A percentile compares a stretch with the other conserved stretches of the same genome.
These are phyloP conservation scores for Hibiscus mutabilis DNA, from an alignment of 345 rosid genomes.

Conservation along the genomic window DNA sequence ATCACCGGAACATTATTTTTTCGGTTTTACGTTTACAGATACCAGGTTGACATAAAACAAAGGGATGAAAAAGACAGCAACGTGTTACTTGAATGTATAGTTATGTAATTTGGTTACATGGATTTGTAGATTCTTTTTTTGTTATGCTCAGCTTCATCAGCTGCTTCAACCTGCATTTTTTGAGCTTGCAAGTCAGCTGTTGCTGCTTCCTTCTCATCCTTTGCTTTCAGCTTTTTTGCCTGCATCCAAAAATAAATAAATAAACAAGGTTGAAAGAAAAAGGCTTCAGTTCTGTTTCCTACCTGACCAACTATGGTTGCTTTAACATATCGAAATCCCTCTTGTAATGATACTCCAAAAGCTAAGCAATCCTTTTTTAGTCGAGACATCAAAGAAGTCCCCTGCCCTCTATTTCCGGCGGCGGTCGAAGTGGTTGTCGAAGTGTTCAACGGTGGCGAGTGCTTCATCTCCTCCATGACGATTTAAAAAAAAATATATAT, in stretches of 20 bases:
- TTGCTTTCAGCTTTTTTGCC: background rate
- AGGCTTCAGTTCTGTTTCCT: background rate
- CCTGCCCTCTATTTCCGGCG: background rate
- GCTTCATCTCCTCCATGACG: constrained; percentile 26
- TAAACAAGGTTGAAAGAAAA: background rate
- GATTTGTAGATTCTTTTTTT: constrained; percentile 8
- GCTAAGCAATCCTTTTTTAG: constrained; percentile 20
- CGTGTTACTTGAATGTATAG: background rate
- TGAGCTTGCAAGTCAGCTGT: background rate
- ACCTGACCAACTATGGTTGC: constrained; percentile 25
- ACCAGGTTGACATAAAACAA: background rate
- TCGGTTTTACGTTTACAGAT: too few relatives aligned
- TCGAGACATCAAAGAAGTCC: constrained; percentile 15
- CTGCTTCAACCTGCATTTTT: constrained; percentile 15
- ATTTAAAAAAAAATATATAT: background rate
- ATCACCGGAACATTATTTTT: too few relatives aligned
- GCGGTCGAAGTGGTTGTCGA: background rate
- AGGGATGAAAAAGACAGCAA: background rate
- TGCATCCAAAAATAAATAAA: background rate
- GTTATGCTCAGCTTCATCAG: constrained; percentile 2
- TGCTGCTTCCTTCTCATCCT: background rate
- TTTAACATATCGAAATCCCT: constrained; percentile 32
- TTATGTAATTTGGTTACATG: background rate
- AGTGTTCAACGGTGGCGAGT: constrained; percentile 10
- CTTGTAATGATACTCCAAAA: constrained; percentile 34